Percentiles rank a stretch among this genome's conserved stretches.
Evolutionary conservation across 2,329 filamentous ascomycete species (phyloP).

Genomic region (Botrytis porri): DNA sequence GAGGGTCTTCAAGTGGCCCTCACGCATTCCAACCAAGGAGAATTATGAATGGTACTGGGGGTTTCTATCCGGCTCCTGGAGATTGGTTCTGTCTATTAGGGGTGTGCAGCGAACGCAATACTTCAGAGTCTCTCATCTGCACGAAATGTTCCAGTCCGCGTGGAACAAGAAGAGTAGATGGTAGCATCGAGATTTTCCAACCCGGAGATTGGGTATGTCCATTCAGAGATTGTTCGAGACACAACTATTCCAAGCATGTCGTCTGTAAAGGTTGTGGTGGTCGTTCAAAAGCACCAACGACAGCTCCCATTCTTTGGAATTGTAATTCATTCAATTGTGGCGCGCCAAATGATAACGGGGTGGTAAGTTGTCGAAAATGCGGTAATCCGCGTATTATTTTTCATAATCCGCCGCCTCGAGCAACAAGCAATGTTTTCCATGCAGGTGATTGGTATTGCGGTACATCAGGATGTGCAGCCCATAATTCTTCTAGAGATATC

Average conservation of each 20-base stretch:
- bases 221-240: background rate
- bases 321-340: background rate
- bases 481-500: background rate
- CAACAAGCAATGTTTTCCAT: background rate
- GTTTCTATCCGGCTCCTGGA: background rate
- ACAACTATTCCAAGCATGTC: background rate
- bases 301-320: background rate
- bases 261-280: background rate
- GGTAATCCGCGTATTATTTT: background rate
- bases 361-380: background rate
- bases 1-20: background rate
- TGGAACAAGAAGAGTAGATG: background rate
- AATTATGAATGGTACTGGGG: background rate
- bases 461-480: background rate
- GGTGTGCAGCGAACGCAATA: background rate
- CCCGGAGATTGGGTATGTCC: background rate
- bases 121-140: background rate
- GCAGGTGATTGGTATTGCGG: background rate
- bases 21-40: background rate
- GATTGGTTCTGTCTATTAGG: background rate
- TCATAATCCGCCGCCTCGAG: background rate
- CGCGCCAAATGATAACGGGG: background rate
- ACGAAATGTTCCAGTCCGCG: background rate
- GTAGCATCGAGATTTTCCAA: background rate
- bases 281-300: background rate